Base-by-base conservation (phyloP, 1,139 yeast genomes). In the Hyphopichia wangnamkhiaoensis region DNA sequence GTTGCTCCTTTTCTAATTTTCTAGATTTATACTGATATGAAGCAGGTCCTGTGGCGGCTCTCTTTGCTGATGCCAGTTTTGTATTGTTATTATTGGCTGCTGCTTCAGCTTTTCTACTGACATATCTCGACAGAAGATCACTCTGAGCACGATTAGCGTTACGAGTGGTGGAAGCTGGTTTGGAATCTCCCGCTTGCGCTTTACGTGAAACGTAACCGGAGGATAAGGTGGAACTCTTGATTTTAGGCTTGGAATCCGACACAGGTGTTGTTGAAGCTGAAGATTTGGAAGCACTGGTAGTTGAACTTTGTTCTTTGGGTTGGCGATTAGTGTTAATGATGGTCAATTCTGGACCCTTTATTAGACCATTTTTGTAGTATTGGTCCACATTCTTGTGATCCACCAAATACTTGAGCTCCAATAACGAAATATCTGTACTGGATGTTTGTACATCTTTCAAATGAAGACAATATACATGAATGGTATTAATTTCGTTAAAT, bases 11-110 rank as follows among this genome's bases (percentile, higher is more conserved):
- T 31, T 65, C 68, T 14, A 49, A 29, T 39, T 71, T 71, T 19
- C 76, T 52, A 2, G 76, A 70, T 46, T 69, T 68, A 46, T 71
- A 71, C 37, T 63, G 65, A 46, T 63, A 68, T 4, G 52, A 30
- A 3, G 44, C 33, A 6, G 52, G 51, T 19, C 49, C 48, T 10
- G 47, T 37, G 5, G 43, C 17, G 16, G 47, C 28, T 37, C 53
- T 44, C 39, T 45, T 48, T 4, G 28, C 29, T 6, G 29, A 15
- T n/a, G n/a, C n/a, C n/a, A n/a, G 9, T 32, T 35, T 2, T 44
- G 46, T 7, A 31, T 15, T 5, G 37, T 14, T 15, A 27, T 26
- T 26, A 18, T 40, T 9, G 4, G 48, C 38, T 10, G 41, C 14
- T 20, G 43, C 34, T 31, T 49, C 54, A 5, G 47, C 44, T 38